Evolutionary conservation across 768 basidiomycete species (phyloP).

Genomic region (Mycena belliarum): DNA sequence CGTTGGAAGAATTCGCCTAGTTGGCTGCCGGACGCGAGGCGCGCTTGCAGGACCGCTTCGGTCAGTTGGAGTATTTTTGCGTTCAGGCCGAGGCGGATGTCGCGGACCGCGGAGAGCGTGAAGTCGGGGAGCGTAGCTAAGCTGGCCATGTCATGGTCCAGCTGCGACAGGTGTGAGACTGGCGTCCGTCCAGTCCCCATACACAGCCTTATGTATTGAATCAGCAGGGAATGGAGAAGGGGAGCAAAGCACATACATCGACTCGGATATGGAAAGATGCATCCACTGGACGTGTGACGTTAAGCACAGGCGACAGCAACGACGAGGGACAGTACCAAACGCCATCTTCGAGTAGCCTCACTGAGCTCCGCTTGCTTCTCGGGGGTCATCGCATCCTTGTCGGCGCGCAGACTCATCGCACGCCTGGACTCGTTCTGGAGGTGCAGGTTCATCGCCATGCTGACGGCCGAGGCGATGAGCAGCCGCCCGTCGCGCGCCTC

Average conservation of each 20-base stretch:
- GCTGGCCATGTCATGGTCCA: constrained; percentile 33
- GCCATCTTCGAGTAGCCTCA: constrained; percentile 38
- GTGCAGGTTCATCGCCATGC: constrained; percentile 47
- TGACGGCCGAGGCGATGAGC: constrained; percentile 42
- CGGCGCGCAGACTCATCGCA: constrained; percentile 29
- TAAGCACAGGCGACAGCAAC: not conserved
- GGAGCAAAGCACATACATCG: constrained; percentile 31
- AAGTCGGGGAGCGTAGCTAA: constrained; percentile 25
- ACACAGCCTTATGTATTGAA: constrained; percentile 34
- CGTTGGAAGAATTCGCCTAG: constrained; percentile 36
- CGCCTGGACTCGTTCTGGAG: constrained; percentile 38
- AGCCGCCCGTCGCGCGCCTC: constrained; percentile 39
- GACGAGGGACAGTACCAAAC: constrained; percentile 31
- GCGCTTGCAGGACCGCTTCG: constrained; percentile 33
- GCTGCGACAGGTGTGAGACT: constrained; percentile 34
- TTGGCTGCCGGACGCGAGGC: constrained; percentile 27
- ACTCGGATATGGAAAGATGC: constrained; percentile 37
- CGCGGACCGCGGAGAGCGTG: constrained; percentile 26
- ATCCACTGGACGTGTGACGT: constrained; percentile 35
- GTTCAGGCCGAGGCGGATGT: constrained; percentile 38
- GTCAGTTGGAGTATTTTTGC: constrained; percentile 37
- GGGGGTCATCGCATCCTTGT: constrained; percentile 22
- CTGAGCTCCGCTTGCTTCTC: constrained; percentile 29
- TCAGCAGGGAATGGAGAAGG: not conserved
- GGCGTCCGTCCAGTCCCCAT: constrained; percentile 42